These are phyloP conservation scores for Carpinus viminea DNA, from an alignment of 306 rosid species.

Conservation along the genomic window DNA sequence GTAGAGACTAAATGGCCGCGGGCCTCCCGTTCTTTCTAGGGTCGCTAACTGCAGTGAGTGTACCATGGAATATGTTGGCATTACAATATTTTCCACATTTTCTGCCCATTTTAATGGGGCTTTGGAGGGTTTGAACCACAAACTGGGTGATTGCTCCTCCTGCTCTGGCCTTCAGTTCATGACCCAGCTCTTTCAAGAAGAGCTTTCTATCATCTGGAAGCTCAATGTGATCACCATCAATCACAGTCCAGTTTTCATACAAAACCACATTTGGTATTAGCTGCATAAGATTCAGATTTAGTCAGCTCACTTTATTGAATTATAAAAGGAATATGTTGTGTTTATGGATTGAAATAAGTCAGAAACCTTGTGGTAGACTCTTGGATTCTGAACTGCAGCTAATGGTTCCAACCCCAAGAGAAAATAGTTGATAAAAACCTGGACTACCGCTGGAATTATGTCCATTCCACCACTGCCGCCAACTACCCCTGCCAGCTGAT, in stretches of 20 bases:
- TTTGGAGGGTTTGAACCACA: slow-evolving; percentile 54
- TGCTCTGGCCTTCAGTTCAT: slow-evolving; percentile 35
- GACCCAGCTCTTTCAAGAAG: slow-evolving; percentile 70
- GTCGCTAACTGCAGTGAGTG: slow-evolving; percentile 79
- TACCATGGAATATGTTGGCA: slow-evolving; percentile 40
- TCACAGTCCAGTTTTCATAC: slow-evolving; percentile 66
- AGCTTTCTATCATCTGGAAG: slow-evolving; percentile 46
- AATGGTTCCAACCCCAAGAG: slow-evolving; percentile 70
- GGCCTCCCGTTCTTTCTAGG: slow-evolving; percentile 86
- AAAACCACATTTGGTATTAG: slow-evolving; percentile 65
- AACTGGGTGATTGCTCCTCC: slow-evolving; percentile 70
- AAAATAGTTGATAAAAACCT: slow-evolving; percentile 73
- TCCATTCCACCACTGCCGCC: slow-evolving; percentile 91
- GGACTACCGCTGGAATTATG: slow-evolving; percentile 68
- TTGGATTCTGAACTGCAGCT: slow-evolving; percentile 71
- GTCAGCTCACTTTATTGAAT: slow-evolving; percentile 19
- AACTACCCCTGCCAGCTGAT: slow-evolving; percentile 64
- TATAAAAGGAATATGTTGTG: neutral
- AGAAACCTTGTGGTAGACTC: slow-evolving; percentile 68
- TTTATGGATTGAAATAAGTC: slow-evolving; percentile 13
- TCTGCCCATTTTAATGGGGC: slow-evolving; percentile 32
- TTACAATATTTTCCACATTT: slow-evolving; percentile 32
- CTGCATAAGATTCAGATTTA: slow-evolving; percentile 44
- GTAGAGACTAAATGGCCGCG: slow-evolving; percentile 51
- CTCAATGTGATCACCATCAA: slow-evolving; percentile 66